Evolutionary conservation across 768 basidiomycete species (phyloP).

Genomic region (Tulasnella sp.): DNA sequence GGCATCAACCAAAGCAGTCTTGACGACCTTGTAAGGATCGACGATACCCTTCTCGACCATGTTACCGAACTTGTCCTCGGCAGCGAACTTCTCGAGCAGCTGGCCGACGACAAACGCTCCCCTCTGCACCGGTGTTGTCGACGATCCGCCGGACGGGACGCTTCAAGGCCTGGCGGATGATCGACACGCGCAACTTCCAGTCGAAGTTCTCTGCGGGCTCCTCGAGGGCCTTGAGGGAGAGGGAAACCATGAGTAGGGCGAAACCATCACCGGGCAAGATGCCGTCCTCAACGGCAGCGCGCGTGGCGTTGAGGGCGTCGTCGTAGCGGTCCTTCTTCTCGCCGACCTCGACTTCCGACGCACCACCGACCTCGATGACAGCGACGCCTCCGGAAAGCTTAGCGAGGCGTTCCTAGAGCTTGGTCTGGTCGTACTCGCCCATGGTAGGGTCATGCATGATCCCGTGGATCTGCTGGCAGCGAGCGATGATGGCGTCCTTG

Average conservation of each 20-base stretch:
- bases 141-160: conserved; percentile 81
- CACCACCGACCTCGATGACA: conserved; percentile 95
- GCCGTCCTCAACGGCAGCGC: conserved; percentile 96
- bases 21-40: conserved; percentile 85
- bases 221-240: conserved; percentile 51
- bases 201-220: conserved; percentile 75
- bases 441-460: conserved; percentile 75
- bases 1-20: conserved; percentile 70
- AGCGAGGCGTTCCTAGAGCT: conserved; percentile 93
- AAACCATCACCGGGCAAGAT: conserved; percentile 96
- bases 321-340: conserved; percentile 99
- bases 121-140: conserved; percentile 89
- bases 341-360: conserved; percentile 88
- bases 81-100: conserved; percentile 55
- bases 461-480: conserved; percentile 90
- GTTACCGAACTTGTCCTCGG: conserved; percentile 76
- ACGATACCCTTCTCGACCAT: conserved; percentile 93
- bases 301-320: conserved; percentile 94
- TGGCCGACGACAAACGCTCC: conserved; percentile 87
- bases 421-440: conserved; percentile 85
- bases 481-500: conserved; percentile 80
- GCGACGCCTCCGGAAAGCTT: conserved; percentile 95
- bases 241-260: conserved; percentile 66
- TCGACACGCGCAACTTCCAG: conserved; percentile 89
- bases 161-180: conserved; percentile 77